Evolutionary conservation across 768 basidiomycete genomes (phyloP).

Genomic region (Amanita exitialis): DNA sequence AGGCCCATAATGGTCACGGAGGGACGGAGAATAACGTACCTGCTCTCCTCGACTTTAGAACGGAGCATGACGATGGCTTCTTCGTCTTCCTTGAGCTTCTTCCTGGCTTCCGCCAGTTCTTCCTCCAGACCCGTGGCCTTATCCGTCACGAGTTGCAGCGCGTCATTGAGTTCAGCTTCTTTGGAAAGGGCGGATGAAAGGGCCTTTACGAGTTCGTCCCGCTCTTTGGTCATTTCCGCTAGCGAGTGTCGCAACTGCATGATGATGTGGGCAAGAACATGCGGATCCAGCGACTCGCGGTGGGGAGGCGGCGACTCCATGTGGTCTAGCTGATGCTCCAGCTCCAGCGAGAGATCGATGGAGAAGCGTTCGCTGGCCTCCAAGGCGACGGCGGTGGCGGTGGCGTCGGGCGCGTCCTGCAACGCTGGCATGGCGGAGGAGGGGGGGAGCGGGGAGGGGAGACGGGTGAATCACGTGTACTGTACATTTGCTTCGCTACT

Average conservation of each 20-base stretch:
- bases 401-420: neutral
- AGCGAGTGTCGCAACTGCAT: conserved; percentile 62
- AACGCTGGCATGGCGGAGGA: neutral
- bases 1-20: neutral
- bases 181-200: conserved; percentile 39
- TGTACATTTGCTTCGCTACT: neutral
- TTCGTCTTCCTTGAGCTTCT: conserved; percentile 59
- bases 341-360: conserved; percentile 72
- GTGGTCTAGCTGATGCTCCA: conserved; percentile 67
- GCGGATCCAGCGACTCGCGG: conserved; percentile 54
- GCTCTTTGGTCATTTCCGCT: conserved; percentile 55
- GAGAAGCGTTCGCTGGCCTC: conserved; percentile 37
- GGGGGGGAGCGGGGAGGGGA: no score
- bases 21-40: conserved; percentile 31
- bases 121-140: conserved; percentile 51
- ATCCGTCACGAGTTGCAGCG: conserved; percentile 54
- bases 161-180: conserved; percentile 54
- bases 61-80: conserved; percentile 68
- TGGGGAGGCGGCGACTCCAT: conserved; percentile 41
- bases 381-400: no score
- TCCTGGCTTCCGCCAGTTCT: conserved; percentile 38
- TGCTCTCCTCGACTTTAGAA: conserved; percentile 81
- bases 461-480: neutral
- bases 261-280: conserved; percentile 68
- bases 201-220: conserved; percentile 51